Evolutionary conservation across 306 rosid genomes (phyloP), one percentile per base, ranked within the genome.

Genomic region (Quercus rubra): DNA sequence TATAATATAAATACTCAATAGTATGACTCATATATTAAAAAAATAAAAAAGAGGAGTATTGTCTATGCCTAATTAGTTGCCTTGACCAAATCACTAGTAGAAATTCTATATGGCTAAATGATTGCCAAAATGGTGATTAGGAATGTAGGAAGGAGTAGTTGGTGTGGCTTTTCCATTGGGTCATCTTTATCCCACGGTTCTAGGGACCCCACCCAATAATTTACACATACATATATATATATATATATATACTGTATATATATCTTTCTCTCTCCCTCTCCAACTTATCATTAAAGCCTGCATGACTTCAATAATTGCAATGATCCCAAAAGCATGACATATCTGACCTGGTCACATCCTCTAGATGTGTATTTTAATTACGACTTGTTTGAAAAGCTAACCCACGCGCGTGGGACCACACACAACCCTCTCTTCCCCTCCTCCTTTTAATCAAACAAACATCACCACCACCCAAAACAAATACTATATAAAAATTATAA

Each of bases 221-320:
- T 87, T 83, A 87, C 41, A 49, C 83, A 77, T 75, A 28, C 41
- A 6, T 6, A 35, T 1, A 35, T 6, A 33, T 30, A 30, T 3
- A 30, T 0, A 35, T 5, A 35, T 0, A 35, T 1, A 33, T 23
- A 23, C 23, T 57, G 1, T n/a, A 0, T 57, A 4, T 61, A 31
- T 21, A 23, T 46, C 54, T 13, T 66, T 28, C 49, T n/a, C 31
- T 59, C 55, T 52, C 55, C 63, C 64, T 51, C 70, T 84, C 73
- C 79, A 80, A 59, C 87, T 77, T 88, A 91, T 91, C 89, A 90
- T 95, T 89, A 91, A 92, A 94, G 97, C 87, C 89, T 91, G 96
- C 97, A 90, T 91, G 87, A 83, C 81, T 92, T 92, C 99, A 92
- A 93, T 95, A 71, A 92, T 91, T 91, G 97, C 94, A 89, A 89